A percentile compares a stretch with the other conserved stretches of the same genome.
Evolutionary conservation across 2,329 filamentous ascomycete genomes (phyloP).

Genomic region (Exophiala alcalophila): DNA sequence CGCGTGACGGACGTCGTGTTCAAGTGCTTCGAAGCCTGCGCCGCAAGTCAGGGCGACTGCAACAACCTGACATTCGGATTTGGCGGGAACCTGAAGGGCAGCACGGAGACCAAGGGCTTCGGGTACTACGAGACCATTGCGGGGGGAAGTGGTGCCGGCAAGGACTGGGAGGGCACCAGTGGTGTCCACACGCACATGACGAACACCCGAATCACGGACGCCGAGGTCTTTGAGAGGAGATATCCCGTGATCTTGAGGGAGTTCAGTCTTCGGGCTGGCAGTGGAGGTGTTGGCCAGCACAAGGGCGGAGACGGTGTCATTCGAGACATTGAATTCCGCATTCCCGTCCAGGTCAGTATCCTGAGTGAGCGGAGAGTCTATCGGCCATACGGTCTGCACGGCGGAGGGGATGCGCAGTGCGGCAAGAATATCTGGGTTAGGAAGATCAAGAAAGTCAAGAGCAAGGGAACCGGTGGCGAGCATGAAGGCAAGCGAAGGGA

Average conservation of each 20-base stretch:
- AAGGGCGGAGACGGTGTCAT: conserved; percentile 73
- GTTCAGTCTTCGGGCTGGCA: conserved; percentile 65
- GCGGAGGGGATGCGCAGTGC: conserved; percentile 73
- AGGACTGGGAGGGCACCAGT: conserved; percentile 70
- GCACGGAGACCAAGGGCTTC: conserved; percentile 61
- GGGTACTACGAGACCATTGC: conserved; percentile 88
- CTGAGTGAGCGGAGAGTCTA: conserved; percentile 73
- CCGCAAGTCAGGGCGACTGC: conserved; percentile 74
- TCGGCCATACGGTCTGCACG: conserved; percentile 76
- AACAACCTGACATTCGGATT: conserved; percentile 86
- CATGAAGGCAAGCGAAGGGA: conserved; percentile 51
- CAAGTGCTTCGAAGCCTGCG: conserved; percentile 74
- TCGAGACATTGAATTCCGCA: conserved; percentile 79
- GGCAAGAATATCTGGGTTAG: conserved; percentile 87
- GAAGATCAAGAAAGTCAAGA: conserved; percentile 56
- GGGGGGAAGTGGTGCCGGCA: conserved; percentile 72
- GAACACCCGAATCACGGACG: conserved; percentile 80
- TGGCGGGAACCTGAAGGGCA: conserved; percentile 57
- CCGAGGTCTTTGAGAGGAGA: conserved; percentile 75
- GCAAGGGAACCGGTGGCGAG: conserved; percentile 36
- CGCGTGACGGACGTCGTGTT: conserved; percentile 81
- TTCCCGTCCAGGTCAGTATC: conserved; percentile 76
- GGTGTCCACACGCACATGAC: conserved; percentile 86
- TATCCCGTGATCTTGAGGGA: conserved; percentile 74
- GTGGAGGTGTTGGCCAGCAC: conserved; percentile 65